Base-by-base conservation (phyloP, 1,139 yeast genomes). In the Yamadazyma aaseri region DNA sequence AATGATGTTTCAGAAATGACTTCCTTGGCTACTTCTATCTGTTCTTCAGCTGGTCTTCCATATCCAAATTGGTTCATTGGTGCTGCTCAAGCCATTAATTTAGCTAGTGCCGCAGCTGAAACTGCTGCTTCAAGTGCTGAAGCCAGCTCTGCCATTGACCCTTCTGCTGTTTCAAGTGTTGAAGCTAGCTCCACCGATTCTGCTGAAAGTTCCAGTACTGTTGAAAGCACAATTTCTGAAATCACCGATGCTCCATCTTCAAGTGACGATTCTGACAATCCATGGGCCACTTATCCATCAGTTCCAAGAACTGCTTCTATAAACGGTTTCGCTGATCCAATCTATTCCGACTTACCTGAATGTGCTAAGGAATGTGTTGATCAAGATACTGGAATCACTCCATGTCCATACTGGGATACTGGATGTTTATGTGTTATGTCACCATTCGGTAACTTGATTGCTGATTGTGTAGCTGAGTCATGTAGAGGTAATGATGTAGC, bases 311-410 rank as follows among this genome's bases (percentile, higher is more conserved):
- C 71, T 21, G 71, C 71, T 25, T 48, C 60, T 18, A 56, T 64
- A 30, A 66, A 66, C 38, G 73, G 73, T 4, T 65, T 66, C 38
- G 71, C 72, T 10, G 73, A 66, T 40, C 60, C 59, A 24, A 56
- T 66, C 37, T 55, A 56, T 18, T 39, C 50, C 35, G 41, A 41
- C n/a, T 36, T 56, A 7, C 66, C 66, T 18, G 31, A 33, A 5
- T 61, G 67, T 50, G 67, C 65, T 29, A 43, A 50, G 33, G 39
- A 39, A 9, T 60, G 66, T 51, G 54, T 56, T 17, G 28, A 31
- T 17, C 38, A 42, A 23, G 50, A 52, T 32, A 50, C 55, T 22
- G 48, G 49, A n/a, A 50, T 54, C 18, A 60, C 67, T 17, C 65
- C 66, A 18, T 62, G 68, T 46, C 68, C 68, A 33, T 59, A 60